Percentiles rank a stretch among this genome's conserved stretches.
These are phyloP conservation scores for Aspergillus puulaauensis DNA, from an alignment of 2,329 filamentous ascomycete species.

Conservation along the genomic window DNA sequence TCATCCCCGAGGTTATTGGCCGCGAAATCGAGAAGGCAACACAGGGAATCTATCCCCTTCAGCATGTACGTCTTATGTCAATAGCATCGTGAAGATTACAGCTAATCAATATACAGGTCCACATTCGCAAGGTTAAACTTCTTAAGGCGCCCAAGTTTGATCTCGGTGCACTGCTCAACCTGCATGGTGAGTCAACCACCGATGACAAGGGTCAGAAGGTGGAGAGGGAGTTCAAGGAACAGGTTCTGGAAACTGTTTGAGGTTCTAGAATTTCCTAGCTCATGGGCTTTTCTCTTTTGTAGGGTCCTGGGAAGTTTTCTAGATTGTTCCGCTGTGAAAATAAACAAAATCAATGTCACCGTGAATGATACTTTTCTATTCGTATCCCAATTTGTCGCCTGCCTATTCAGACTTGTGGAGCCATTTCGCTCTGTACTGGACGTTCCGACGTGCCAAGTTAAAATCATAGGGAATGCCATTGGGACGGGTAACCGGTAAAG, in stretches of 20 bases:
- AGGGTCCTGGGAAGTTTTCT: background rate
- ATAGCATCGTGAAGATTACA: background rate
- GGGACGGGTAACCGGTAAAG: too few species aligned
- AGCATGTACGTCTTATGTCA: slow-evolving; percentile 72
- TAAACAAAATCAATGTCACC: slow-evolving; percentile 9
- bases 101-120: slow-evolving; percentile 67
- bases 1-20: slow-evolving; percentile 98
- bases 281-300: slow-evolving; percentile 62
- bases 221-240: slow-evolving; percentile 99
- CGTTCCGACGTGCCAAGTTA: too few species aligned
- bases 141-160: slow-evolving; percentile 99
- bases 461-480: too few species aligned
- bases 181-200: slow-evolving; percentile 95
- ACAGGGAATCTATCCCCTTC: slow-evolving; percentile 98
- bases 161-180: slow-evolving; percentile 88
- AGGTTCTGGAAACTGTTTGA: slow-evolving; percentile 92
- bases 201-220: slow-evolving; percentile 98
- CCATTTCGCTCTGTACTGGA: too few species aligned
- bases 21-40: slow-evolving; percentile 99
- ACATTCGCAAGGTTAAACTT: slow-evolving; percentile 99
- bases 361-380: slow-evolving; percentile 10
- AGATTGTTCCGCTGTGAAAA: slow-evolving; percentile 9
- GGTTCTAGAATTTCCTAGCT: slow-evolving; percentile 63
- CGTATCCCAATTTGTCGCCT: background rate
- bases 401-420: too few species aligned